phyloP scores from a whole-genome alignment of 495 filamentous ascomycete genomes.

The Aspergillus affinis region DNA sequence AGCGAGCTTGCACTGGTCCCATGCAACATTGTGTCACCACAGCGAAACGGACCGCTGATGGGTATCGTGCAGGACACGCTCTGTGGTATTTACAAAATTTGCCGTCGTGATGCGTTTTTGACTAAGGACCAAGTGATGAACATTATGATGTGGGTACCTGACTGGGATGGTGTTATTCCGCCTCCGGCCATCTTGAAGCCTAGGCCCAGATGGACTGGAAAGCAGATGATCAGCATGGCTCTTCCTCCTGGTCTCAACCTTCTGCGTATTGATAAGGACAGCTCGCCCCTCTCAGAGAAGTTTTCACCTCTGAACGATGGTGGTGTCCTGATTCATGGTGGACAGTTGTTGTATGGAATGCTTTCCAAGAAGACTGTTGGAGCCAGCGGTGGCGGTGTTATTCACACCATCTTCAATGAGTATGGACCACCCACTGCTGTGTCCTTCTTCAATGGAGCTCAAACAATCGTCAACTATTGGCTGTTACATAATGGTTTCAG shows the following conservation, averaged over 20 bases:
- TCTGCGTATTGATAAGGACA: conserved; percentile 57
- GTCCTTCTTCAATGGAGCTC: conserved; percentile 91
- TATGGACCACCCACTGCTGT: conserved; percentile 80
- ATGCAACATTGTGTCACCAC: conserved; percentile 94
- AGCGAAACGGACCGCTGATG: conserved; percentile 96
- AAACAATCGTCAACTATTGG: conserved; percentile 95
- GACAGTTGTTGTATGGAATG: conserved; percentile 86
- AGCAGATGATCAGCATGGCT: conserved; percentile 92
- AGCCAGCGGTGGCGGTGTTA: conserved; percentile 79
- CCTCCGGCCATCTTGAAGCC: conserved; percentile 89
- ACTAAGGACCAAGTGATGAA: conserved; percentile 92
- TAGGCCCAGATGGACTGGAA: conserved; percentile 94
- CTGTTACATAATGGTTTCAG: conserved; percentile 96
- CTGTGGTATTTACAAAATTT: conserved; percentile 95
- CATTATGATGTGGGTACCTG: conserved; percentile 91
- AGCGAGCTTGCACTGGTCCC: conserved; percentile 93
- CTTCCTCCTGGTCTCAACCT: conserved; percentile 87
- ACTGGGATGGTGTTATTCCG: conserved; percentile 95
- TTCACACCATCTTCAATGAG: conserved; percentile 97
- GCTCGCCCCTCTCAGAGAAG: conserved; percentile 50
- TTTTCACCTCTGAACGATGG: conserved; percentile 72
- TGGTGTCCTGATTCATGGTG: conserved; percentile 77
- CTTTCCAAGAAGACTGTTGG: conserved; percentile 93
- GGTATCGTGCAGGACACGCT: conserved; percentile 99
- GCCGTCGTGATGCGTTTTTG: conserved; percentile 87